Percentiles rank a stretch among this genome's conserved stretches.
phyloP scores from a whole-genome alignment of 495 filamentous ascomycete species.

The Penicillium chermesinum region DNA sequence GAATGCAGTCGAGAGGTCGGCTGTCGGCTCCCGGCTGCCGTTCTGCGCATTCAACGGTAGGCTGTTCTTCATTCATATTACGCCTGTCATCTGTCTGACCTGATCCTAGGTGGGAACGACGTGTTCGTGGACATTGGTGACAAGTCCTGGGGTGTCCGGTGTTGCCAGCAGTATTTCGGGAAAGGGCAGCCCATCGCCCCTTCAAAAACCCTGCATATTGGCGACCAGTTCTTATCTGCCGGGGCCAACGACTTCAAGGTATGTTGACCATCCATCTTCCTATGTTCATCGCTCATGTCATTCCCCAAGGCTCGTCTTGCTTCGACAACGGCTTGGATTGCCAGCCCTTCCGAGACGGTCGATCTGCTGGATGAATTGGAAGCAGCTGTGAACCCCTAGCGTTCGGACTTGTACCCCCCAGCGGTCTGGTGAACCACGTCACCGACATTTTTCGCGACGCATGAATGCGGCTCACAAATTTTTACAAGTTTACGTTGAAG shows the following conservation, averaged over 20 bases:
- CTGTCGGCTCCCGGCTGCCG: slow-evolving; percentile 63
- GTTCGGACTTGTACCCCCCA: no score
- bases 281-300: not conserved
- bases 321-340: slow-evolving; percentile 81
- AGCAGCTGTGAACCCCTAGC: slow-evolving; percentile 7
- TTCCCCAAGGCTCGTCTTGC: slow-evolving; percentile 50
- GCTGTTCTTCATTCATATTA: not conserved
- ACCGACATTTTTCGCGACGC: no score
- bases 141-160: slow-evolving; percentile 89
- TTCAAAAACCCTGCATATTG: slow-evolving; percentile 71
- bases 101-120: slow-evolving; percentile 68
- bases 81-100: not conserved
- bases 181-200: slow-evolving; percentile 48
- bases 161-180: slow-evolving; percentile 88
- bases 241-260: slow-evolving; percentile 97
- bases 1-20: slow-evolving; percentile 79
- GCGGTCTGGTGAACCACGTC: no score
- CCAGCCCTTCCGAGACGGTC: slow-evolving; percentile 84
- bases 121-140: slow-evolving; percentile 99
- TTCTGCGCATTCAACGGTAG: slow-evolving; percentile 96
- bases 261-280: not conserved
- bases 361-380: slow-evolving; percentile 70
- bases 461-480: no score
- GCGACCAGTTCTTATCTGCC: slow-evolving; percentile 93
- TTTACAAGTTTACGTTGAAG: no score